phyloP scores from a whole-genome alignment of 176 grass and related monocot genomes.

The Ananas comosus region DNA sequence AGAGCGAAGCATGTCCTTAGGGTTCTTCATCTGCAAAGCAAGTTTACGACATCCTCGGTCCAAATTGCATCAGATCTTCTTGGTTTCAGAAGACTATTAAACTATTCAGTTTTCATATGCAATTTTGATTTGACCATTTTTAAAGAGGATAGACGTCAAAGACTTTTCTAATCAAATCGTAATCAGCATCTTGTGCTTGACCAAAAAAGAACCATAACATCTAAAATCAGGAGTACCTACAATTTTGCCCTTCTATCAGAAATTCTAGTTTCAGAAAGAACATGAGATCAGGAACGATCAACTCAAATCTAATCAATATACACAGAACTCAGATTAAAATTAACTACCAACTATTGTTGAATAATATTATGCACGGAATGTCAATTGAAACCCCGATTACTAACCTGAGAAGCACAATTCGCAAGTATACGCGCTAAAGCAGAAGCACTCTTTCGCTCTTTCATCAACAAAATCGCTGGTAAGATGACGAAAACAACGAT shows the following conservation, averaged over 20 bases:
- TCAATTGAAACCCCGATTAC: background rate
- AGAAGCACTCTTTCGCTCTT: constrained; percentile 17
- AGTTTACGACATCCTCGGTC: no score
- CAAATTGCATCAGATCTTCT: no score
- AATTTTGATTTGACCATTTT: no score
- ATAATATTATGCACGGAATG: background rate
- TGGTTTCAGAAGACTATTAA: no score
- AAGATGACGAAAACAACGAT: background rate
- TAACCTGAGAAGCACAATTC: constrained; percentile 28
- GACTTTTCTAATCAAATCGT: no score
- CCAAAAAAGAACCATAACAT: no score
- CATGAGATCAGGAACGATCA: background rate
- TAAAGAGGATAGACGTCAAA: no score
- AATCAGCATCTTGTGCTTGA: no score
- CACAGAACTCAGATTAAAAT: background rate
- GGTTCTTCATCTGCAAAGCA: no score
- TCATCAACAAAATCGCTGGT: constrained; percentile 7
- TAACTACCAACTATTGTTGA: no score
- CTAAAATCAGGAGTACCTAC: background rate
- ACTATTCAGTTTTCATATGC: no score
- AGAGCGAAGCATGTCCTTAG: no score
- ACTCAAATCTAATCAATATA: background rate
- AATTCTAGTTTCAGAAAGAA: background rate
- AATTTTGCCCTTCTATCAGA: background rate
- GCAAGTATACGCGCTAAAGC: constrained; percentile 6